Conservation (phyloP, 2,329 filamentous ascomycete genomes). For the Stachybotrys elegans region DNA sequence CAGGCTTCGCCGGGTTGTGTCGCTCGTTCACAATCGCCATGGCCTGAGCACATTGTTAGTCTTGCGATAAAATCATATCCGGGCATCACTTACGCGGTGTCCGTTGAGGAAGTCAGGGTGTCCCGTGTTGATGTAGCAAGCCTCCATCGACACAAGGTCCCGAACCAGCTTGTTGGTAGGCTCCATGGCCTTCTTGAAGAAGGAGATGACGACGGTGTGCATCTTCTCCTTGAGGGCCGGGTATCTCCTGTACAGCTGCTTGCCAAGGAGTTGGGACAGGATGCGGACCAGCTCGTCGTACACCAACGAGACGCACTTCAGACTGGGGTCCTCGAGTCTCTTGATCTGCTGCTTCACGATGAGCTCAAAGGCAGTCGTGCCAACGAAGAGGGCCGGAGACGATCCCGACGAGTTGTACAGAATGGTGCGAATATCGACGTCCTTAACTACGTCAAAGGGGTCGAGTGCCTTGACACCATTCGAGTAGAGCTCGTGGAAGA, state of each 20-base stretch:
- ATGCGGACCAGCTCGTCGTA: conserved; percentile 98
- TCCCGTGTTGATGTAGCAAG: conserved; percentile 96
- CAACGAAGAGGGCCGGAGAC: conserved; percentile 92
- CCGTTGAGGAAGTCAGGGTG: conserved; percentile 98
- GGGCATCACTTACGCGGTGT: conserved; percentile 59
- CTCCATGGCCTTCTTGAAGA: conserved; percentile 98
- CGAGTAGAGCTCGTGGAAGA: conserved; percentile 97
- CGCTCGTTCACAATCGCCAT: conserved; percentile 98
- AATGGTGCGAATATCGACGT: conserved; percentile 93
- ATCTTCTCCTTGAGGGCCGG: conserved; percentile 96
- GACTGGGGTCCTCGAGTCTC: conserved; percentile 87
- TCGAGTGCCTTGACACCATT: conserved; percentile 98
- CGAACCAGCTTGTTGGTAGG: conserved; percentile 95
- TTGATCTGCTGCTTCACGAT: conserved; percentile 99
- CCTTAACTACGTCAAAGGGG: conserved; percentile 95
- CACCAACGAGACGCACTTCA: conserved; percentile 95
- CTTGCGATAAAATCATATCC: background rate
- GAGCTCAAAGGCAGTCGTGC: conserved; percentile 95
- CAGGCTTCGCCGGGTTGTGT: conserved; percentile 74
- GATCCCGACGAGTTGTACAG: conserved; percentile 99
- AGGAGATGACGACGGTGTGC: conserved; percentile 82
- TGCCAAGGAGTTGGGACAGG: conserved; percentile 80
- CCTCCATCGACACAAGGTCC: conserved; percentile 91
- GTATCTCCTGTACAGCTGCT: conserved; percentile 87
- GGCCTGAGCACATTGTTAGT: conserved; percentile 44